Percentiles rank a stretch among this genome's conserved stretches.
Conservation (phyloP, 331 rosid species). For the Cydonia oblonga region DNA sequence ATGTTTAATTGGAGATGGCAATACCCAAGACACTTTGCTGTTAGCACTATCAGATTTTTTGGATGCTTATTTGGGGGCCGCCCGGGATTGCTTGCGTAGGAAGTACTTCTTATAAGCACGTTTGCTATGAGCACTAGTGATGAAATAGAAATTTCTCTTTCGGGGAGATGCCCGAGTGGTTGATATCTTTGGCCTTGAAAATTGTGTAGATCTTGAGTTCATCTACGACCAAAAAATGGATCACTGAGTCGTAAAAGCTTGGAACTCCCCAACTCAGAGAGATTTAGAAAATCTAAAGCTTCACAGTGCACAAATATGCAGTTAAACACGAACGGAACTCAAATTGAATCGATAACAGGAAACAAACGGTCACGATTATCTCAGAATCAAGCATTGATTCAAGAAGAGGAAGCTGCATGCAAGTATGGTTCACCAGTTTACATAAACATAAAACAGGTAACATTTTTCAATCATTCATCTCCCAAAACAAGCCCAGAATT, state of each 20-base stretch:
- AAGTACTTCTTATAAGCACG: no score
- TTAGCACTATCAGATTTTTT: neutral
- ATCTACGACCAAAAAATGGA: neutral
- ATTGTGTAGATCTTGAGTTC: neutral
- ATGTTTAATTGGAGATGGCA: neutral
- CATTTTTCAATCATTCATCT: constrained; percentile 8
- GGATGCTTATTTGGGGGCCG: neutral
- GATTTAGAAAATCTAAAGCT: neutral
- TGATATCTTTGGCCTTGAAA: neutral
- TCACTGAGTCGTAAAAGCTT: neutral
- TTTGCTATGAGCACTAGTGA: no score
- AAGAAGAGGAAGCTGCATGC: constrained; percentile 1
- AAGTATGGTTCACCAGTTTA: constrained; percentile 8
- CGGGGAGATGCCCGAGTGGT: neutral
- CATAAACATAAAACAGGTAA: constrained; percentile 4
- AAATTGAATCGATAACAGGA: neutral
- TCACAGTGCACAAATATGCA: neutral
- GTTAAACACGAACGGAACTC: no score
- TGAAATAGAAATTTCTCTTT: neutral
- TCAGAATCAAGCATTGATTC: neutral
- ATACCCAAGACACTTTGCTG: neutral
- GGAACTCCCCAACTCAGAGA: neutral
- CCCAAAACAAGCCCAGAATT: constrained; percentile 9
- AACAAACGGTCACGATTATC: neutral
- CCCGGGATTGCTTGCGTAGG: neutral